Conservation (phyloP, 2,329 filamentous ascomycete species). For the Nothomitra cinnamomea region DNA sequence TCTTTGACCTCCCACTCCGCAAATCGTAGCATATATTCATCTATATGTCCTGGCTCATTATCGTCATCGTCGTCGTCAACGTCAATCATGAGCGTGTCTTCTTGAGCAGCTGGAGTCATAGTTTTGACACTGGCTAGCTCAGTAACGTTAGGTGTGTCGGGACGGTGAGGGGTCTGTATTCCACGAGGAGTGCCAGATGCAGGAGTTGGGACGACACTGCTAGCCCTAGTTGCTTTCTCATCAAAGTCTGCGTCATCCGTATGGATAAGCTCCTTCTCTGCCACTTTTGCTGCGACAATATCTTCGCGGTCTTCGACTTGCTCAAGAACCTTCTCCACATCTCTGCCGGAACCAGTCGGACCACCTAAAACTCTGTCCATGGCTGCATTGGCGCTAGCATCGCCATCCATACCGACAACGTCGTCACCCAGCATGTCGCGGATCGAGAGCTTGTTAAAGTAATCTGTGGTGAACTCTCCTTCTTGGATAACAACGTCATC, state of each 20-base stretch:
- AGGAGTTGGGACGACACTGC: slow-evolving; percentile 13
- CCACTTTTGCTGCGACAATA: slow-evolving; percentile 68
- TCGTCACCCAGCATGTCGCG: slow-evolving; percentile 48
- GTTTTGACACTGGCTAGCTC: not conserved
- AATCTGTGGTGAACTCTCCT: slow-evolving; percentile 92
- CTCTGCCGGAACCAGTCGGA: slow-evolving; percentile 39
- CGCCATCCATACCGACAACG: slow-evolving; percentile 31
- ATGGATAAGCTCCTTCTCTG: slow-evolving; percentile 72
- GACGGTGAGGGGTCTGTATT: not conserved
- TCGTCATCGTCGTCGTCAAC: slow-evolving; percentile 28
- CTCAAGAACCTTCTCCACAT: slow-evolving; percentile 58
- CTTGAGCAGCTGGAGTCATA: not conserved
- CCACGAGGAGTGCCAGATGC: slow-evolving; percentile 18
- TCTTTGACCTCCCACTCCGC: slow-evolving; percentile 43
- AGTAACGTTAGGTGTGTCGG: not conserved
- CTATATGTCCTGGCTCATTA: slow-evolving; percentile 41
- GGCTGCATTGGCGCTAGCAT: slow-evolving; percentile 60
- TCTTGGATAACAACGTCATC: slow-evolving; percentile 98
- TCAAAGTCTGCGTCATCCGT: slow-evolving; percentile 76
- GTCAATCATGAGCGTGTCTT: slow-evolving; percentile 10
- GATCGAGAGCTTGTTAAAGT: slow-evolving; percentile 64
- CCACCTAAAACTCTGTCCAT: slow-evolving; percentile 71
- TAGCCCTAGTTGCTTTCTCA: slow-evolving; percentile 31
- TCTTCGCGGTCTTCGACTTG: slow-evolving; percentile 89
- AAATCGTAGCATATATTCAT: slow-evolving; percentile 56